Evolutionary conservation across 305 asterid genomes (phyloP), one percentile per base, ranked within the genome.

Genomic region (Withania somnifera): DNA sequence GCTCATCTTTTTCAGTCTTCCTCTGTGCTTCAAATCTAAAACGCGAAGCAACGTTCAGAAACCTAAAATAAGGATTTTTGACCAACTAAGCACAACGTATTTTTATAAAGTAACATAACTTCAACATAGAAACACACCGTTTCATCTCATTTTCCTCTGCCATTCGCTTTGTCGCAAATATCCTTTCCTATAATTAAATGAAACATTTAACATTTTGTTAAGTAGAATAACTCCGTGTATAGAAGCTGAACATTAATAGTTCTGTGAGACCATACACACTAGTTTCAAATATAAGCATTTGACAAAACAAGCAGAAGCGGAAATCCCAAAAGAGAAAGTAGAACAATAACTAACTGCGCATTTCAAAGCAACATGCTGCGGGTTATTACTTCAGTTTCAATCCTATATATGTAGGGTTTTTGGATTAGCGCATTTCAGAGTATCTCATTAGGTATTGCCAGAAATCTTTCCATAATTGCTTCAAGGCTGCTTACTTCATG

Each of bases 121-220:
- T 42, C 68, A 57, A 63, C 71, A 9, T 24, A 32, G 67, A 79
- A 60, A 81, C 89, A 68, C 71, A 92, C 98, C 90, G 86, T 80
- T 86, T 88, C 90, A 93, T 88, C 86, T 91, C 93, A 85, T 83
- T 85, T 81, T 92, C 97, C 91, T 94, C 92, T 0, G 88, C 87
- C 82, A 83, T 86, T 83, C 86, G 84, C 82, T 88, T 94, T 50
- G 91, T 85, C 76, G 84, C 90, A 75, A 85, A 64, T 53, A 89
- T 88, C 87, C 96, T 92, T 79, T 89, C 93, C 98, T 94, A 83
- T 85, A 81, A 69, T 79, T 22, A 24, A 64, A 22, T 26, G 73
- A 57, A n/a, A 17, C 7, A 76, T 81, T 78, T 40, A 17, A 58
- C 42, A 77, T 38, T 26, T 34, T 15, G 40, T 38, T 57, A 73